Percentiles rank a stretch among this genome's conserved stretches.
Conservation (phyloP, 192 early-diverging fungal genomes). For the Rhizoclosmatium sp. region DNA sequence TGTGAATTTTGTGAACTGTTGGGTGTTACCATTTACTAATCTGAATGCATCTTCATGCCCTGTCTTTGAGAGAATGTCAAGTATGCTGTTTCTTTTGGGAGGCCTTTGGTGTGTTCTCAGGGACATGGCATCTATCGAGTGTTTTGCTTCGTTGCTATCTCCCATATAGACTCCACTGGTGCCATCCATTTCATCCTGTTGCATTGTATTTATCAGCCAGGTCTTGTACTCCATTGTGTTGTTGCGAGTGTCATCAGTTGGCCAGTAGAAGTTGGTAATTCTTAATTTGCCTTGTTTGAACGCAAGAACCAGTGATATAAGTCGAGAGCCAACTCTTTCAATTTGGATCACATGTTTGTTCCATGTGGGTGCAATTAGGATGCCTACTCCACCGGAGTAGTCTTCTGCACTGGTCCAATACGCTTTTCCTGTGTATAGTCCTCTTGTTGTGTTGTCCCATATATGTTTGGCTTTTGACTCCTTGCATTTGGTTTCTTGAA, state of each 20-base stretch:
- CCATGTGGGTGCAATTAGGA: no score
- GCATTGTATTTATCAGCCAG: neutral
- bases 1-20: neutral
- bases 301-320: no score
- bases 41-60: neutral
- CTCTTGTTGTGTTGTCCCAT: no score
- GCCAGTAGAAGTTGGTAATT: neutral
- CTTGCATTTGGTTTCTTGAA: no score
- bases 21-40: neutral
- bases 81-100: neutral
- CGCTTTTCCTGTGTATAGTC: no score
- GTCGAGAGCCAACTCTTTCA: no score
- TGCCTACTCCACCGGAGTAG: no score
- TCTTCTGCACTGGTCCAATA: no score
- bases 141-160: neutral
- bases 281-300: neutral
- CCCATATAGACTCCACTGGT: neutral
- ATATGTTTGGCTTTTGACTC: no score
- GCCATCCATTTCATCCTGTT: neutral
- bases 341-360: no score
- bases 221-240: neutral
- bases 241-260: neutral
- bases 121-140: neutral
- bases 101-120: neutral
- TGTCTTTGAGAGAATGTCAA: neutral